phyloP scores from a whole-genome alignment of 2,329 filamentous ascomycete species.

The Pseudocercospora ulei region DNA sequence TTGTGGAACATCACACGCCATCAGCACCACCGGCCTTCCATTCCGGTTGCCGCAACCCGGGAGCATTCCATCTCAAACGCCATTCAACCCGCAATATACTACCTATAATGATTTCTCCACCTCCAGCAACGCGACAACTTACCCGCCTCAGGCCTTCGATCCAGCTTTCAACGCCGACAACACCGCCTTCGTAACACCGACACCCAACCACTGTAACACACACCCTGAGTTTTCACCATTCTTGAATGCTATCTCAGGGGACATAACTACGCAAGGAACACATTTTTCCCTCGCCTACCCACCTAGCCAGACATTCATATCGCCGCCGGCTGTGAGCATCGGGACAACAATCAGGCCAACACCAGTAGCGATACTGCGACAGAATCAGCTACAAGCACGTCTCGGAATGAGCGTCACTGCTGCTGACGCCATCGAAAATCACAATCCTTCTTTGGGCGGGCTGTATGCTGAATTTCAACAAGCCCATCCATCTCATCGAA shows the following conservation, averaged over 20 bases:
- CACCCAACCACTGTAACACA: not conserved
- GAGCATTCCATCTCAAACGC: conserved; percentile 1
- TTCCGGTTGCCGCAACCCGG: not conserved
- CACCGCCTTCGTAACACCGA: not conserved
- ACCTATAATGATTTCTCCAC: not conserved
- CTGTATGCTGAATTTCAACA: conserved; percentile 10
- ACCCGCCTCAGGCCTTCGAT: not conserved
- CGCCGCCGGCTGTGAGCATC: not conserved
- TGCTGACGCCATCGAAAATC: conserved; percentile 1
- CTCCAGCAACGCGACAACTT: conserved; percentile 3
- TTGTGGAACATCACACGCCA: not conserved
- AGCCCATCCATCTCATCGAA: conserved; percentile 9
- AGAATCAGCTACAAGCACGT: not conserved
- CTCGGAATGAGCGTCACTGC: not conserved
- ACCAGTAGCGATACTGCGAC: conserved; percentile 1
- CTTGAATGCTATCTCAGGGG: not conserved
- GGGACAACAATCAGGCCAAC: not conserved
- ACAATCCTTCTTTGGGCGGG: not conserved
- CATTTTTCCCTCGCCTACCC: not conserved
- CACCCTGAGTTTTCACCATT: conserved; percentile 1
- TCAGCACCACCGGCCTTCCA: not conserved
- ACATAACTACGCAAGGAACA: not conserved
- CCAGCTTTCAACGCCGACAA: not conserved
- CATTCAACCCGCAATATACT: conserved; percentile 1
- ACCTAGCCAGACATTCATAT: not conserved